Evolutionary conservation across 1,284 basidiomycete species (phyloP).

Genomic region (Athelia psychrophila): DNA sequence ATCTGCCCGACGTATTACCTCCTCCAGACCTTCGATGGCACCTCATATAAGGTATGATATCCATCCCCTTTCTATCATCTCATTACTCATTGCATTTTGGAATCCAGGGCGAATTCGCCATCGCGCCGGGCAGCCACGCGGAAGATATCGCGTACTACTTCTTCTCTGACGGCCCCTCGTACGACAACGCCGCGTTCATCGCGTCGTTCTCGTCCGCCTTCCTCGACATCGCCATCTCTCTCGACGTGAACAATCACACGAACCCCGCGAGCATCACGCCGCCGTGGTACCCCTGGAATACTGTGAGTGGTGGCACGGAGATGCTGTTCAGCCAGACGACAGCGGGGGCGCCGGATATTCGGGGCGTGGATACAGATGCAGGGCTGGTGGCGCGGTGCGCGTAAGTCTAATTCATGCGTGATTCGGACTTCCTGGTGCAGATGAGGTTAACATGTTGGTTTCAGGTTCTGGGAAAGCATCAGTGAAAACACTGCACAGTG

Average conservation of each 20-base stretch:
- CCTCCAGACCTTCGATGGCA: conserved; percentile 20
- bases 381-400: conserved; percentile 4
- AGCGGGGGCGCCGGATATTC: not conserved
- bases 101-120: conserved; percentile 18
- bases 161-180: conserved; percentile 5
- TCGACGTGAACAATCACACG: conserved; percentile 11
- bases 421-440: not conserved
- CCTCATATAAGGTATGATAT: conserved; percentile 19
- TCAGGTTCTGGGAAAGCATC: not conserved
- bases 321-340: conserved; percentile 7
- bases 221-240: conserved; percentile 12
- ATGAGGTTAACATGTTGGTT: not conserved
- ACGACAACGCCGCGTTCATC: conserved; percentile 12
- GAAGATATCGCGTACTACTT: conserved; percentile 19
- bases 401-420: not conserved
- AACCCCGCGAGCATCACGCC: not conserved
- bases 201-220: conserved; percentile 16
- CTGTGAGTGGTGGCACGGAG: not conserved
- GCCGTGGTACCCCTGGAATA: conserved; percentile 2
- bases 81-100: not conserved
- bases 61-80: not conserved
- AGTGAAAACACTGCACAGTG: too few species aligned
- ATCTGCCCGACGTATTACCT: conserved; percentile 30
- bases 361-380: not conserved
- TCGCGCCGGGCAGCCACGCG: conserved; percentile 19